Evolutionary conservation across 345 rosid genomes (phyloP).

Genomic region (Citrus glauca): DNA sequence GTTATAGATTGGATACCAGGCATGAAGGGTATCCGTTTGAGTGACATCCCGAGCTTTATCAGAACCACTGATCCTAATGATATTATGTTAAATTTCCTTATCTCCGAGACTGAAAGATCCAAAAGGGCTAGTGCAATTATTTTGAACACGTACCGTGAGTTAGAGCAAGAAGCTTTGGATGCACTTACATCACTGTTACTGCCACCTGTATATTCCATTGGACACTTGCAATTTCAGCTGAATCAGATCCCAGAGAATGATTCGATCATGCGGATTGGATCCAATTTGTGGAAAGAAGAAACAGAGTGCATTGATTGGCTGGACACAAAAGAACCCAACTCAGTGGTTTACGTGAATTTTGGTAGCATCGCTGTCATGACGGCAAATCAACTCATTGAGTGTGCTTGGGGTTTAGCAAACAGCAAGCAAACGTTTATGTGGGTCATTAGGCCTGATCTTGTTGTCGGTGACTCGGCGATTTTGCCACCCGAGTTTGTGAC

Average conservation of each 20-base stretch:
- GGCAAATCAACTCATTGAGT: slow-evolving; percentile 38
- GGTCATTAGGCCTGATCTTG: slow-evolving; percentile 59
- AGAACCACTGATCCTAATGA: slow-evolving; percentile 38
- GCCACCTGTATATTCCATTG: slow-evolving; percentile 42
- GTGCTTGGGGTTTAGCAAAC: slow-evolving; percentile 66
- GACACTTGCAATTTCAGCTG: slow-evolving; percentile 39
- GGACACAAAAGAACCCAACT: slow-evolving; percentile 33
- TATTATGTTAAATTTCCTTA: slow-evolving; percentile 2
- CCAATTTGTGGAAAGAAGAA: slow-evolving; percentile 60
- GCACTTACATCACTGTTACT: slow-evolving; percentile 26
- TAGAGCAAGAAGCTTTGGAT: slow-evolving; percentile 32
- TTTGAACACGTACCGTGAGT: slow-evolving; percentile 42
- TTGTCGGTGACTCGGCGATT: slow-evolving; percentile 36
- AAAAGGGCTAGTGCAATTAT: slow-evolving; percentile 42
- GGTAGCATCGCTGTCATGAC: slow-evolving; percentile 61
- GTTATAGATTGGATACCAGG: slow-evolving; percentile 44
- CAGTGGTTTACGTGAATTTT: slow-evolving; percentile 58
- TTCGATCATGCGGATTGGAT: slow-evolving; percentile 21
- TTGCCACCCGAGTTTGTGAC: slow-evolving; percentile 35
- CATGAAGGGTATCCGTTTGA: slow-evolving; percentile 37
- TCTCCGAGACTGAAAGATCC: slow-evolving; percentile 25
- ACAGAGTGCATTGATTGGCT: slow-evolving; percentile 46
- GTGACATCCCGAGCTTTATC: slow-evolving; percentile 42
- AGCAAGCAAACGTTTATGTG: slow-evolving; percentile 50
- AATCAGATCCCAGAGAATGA: slow-evolving; percentile 17